phyloP scores from a whole-genome alignment of 2,329 filamentous ascomycete genomes.

The Fusarium pseudonygamai region DNA sequence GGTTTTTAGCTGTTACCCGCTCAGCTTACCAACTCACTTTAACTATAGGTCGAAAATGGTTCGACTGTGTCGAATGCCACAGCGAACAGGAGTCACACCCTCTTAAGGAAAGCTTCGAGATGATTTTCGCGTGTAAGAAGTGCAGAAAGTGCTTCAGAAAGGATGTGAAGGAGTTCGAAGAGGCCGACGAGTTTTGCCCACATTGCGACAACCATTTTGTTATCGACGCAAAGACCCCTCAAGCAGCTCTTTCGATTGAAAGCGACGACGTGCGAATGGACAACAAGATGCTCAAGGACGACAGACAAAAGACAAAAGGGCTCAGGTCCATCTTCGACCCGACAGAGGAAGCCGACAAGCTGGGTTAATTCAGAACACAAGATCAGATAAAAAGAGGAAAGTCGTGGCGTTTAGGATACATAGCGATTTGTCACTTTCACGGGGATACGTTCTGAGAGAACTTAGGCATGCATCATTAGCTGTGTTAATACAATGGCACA shows the following conservation, averaged over 20 bases:
- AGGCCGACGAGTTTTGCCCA: slow-evolving; percentile 98
- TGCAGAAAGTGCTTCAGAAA: slow-evolving; percentile 99
- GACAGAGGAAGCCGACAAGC: slow-evolving; percentile 75
- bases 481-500: slow-evolving; percentile 52
- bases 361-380: slow-evolving; percentile 64
- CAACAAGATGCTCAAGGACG: slow-evolving; percentile 91
- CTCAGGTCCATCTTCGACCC: slow-evolving; percentile 78
- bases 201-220: slow-evolving; percentile 99
- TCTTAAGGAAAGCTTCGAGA: slow-evolving; percentile 81
- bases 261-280: slow-evolving; percentile 90
- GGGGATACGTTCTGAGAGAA: slow-evolving; percentile 27
- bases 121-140: slow-evolving; percentile 98
- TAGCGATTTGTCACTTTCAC: slow-evolving; percentile 37
- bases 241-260: slow-evolving; percentile 85
- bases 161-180: slow-evolving; percentile 90
- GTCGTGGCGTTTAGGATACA: slow-evolving; percentile 45
- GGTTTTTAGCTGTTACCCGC: background rate
- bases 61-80: slow-evolving; percentile 97
- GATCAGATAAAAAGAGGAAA: slow-evolving; percentile 38
- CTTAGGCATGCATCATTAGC: slow-evolving; percentile 44
- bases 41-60: slow-evolving; percentile 90
- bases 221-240: slow-evolving; percentile 85
- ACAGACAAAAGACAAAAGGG: slow-evolving; percentile 70
- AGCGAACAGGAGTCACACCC: slow-evolving; percentile 80
- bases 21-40: background rate